Evolutionary conservation across 2,329 filamentous ascomycete genomes (phyloP).

Genomic region (Fusarium humuli): DNA sequence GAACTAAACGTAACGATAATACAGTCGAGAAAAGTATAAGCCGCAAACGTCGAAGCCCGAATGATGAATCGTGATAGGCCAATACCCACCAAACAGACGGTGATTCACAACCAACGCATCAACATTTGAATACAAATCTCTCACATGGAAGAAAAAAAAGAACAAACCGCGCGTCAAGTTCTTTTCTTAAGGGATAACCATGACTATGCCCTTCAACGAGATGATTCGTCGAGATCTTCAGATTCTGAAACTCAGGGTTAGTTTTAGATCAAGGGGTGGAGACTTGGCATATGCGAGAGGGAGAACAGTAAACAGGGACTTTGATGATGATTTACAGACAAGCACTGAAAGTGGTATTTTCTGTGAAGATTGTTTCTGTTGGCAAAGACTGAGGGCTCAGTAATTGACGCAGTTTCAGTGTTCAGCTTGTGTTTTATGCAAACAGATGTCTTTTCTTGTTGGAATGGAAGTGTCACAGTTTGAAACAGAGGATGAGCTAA

Average conservation of each 20-base stretch:
- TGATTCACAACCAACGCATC: slow-evolving; percentile 15
- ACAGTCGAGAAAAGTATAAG: background rate
- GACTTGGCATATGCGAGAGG: slow-evolving; percentile 12
- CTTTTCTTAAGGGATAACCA: background rate
- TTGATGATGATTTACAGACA: slow-evolving; percentile 30
- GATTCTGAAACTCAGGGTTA: slow-evolving; percentile 42
- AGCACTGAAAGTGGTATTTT: background rate
- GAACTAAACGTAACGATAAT: background rate
- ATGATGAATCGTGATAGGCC: slow-evolving; percentile 5
- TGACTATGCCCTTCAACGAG: background rate
- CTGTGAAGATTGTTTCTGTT: background rate
- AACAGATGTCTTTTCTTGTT: background rate
- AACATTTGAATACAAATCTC: slow-evolving; percentile 17
- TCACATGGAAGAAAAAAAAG: background rate
- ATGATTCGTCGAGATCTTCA: slow-evolving; percentile 33
- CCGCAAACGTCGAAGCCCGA: background rate
- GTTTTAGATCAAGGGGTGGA: slow-evolving; percentile 36
- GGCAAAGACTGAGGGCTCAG: background rate
- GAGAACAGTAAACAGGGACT: slow-evolving; percentile 1
- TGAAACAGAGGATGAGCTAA: slow-evolving; percentile 31
- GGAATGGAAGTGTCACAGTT: slow-evolving; percentile 15
- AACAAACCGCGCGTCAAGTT: slow-evolving; percentile 17
- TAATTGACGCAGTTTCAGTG: slow-evolving; percentile 7
- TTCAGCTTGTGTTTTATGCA: slow-evolving; percentile 16
- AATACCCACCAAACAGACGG: slow-evolving; percentile 13